Conservation (phyloP, 2,329 filamentous ascomycete genomes). For the Cephalotrichum gorgonifer region DNA sequence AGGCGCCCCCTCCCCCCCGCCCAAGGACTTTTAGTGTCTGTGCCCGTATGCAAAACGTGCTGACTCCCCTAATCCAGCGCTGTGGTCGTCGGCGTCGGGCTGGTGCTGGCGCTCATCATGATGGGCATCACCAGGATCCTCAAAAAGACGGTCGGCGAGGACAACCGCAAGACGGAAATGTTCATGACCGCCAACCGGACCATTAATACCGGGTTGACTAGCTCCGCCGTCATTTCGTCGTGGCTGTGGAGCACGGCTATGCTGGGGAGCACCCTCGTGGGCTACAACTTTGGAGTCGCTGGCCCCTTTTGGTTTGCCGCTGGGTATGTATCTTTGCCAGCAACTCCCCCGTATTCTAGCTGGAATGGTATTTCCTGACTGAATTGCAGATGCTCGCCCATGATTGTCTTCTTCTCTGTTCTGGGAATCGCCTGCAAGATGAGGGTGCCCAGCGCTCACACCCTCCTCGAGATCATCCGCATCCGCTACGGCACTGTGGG, state of each 20-base stretch:
- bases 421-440: constrained; percentile 40
- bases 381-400: constrained; percentile 29
- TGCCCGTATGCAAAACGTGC: neutral
- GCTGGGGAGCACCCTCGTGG: constrained; percentile 37
- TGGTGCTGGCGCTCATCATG: constrained; percentile 28
- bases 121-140: constrained; percentile 32
- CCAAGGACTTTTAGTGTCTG: neutral
- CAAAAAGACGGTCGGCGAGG: constrained; percentile 38
- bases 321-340: constrained; percentile 19
- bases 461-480: constrained; percentile 40
- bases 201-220: constrained; percentile 38
- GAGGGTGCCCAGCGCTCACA: constrained; percentile 42
- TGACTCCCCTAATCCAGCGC: constrained; percentile 7
- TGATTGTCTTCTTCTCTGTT: constrained; percentile 45
- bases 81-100: constrained; percentile 22
- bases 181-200: constrained; percentile 44
- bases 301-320: constrained; percentile 49
- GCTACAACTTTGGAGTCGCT: constrained; percentile 42
- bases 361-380: neutral
- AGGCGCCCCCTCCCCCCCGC: neutral
- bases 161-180: constrained; percentile 43
- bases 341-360: too few relatives aligned
- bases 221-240: constrained; percentile 42
- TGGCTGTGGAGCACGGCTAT: constrained; percentile 46
- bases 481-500: constrained; percentile 36